Evolutionary conservation across 805 yeast species (phyloP), one percentile per base, ranked within the genome.

Genomic region (Metschnikowia drakensbergensis): DNA sequence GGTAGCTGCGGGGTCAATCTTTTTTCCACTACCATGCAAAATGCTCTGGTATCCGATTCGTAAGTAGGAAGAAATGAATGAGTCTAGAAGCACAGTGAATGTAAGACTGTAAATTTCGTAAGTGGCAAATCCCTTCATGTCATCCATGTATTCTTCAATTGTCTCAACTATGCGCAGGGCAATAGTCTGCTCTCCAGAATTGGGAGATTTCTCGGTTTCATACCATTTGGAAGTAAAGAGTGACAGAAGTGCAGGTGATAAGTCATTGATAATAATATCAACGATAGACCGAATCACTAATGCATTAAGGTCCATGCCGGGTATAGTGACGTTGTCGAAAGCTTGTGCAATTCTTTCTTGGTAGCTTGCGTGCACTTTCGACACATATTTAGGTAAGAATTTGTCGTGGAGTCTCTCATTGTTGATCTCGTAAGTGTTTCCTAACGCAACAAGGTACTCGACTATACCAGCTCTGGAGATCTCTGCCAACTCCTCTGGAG

Each of bases 361-460:
- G 55, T 69, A 71, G 31, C 54, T 60, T 2, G 77, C 64, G 22
- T 77, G 79, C 37, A 89, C 87, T 46, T 79, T 76, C 13, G 75
- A 75, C 46, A 76, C 74, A 65, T 86, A 86, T 48, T 74, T 78
- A 37, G 82, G 83, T 35, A 84, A 75, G 37, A 88, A 86, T 59
- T 81, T 72, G n/a, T 79, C 81, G 23, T 81, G 79, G 57, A 84
- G 77, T 50, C 84, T 76, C 42, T 80, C 80, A 5, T 85, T 76
- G 48, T 87, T 82, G 25, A 86, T 85, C 53, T 86, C 94, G 65
- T 86, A 95, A 56, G 91, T 94, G 65, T 89, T 89, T 2, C 91
- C 92, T 13, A 88, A 74, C 0, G 96, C 96, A 11, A 87, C 79
- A 45, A 87, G 67, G 65, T 89, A 89, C 59, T 89, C 96, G 35